Evolutionary conservation across 345 rosid species (phyloP).

Genomic region (Luvunga scandens): DNA sequence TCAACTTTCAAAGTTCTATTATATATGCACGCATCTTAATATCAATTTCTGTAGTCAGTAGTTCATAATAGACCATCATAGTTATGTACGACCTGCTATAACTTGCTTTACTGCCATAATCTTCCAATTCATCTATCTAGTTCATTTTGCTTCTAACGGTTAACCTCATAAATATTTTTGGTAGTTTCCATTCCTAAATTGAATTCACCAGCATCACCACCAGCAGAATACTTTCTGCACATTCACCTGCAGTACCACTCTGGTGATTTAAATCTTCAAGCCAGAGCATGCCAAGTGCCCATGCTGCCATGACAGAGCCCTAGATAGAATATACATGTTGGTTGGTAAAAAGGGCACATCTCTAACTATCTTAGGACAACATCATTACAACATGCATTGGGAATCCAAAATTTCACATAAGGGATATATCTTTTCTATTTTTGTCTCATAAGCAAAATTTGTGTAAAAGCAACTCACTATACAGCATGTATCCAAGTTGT

Average conservation of each 20-base stretch:
- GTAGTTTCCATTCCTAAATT: neutral
- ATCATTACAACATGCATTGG: neutral
- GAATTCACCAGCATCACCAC: neutral
- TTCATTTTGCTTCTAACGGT: neutral
- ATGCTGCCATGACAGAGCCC: neutral
- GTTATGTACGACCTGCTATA: neutral
- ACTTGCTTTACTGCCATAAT: neutral
- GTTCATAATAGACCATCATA: neutral
- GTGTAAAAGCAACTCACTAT: slow-evolving; percentile 25
- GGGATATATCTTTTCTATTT: neutral
- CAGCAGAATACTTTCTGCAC: neutral
- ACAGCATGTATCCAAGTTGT: slow-evolving; percentile 22
- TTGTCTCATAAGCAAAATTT: slow-evolving; percentile 23
- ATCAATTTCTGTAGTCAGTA: neutral
- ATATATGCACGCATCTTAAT: neutral
- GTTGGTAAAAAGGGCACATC: neutral
- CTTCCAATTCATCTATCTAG: neutral
- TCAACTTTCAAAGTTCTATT: too few species aligned
- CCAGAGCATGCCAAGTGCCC: neutral
- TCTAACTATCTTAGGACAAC: neutral
- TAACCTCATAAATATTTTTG: neutral
- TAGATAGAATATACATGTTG: neutral
- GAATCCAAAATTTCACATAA: neutral
- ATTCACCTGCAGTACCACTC: neutral
- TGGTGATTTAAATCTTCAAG: neutral